Percentiles rank a stretch among this genome's conserved stretches.
Evolutionary conservation across 2,329 filamentous ascomycete species (phyloP).

Genomic region (Pyrenophora graminea): DNA sequence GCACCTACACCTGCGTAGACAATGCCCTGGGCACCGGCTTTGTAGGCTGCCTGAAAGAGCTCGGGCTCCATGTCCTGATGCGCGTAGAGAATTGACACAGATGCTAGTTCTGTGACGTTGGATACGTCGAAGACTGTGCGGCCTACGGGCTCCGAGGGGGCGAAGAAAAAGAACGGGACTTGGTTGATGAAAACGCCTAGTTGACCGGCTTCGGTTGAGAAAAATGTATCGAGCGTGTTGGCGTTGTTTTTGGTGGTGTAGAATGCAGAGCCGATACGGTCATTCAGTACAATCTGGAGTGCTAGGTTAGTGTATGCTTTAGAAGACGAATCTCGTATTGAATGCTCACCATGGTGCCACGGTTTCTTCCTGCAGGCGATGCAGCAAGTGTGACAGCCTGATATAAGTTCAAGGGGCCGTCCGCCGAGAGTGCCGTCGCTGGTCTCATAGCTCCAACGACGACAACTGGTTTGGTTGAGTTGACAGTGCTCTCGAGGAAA

Average conservation of each 20-base stretch:
- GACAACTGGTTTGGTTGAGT: slow-evolving; percentile 63
- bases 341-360: slow-evolving; percentile 56
- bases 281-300: slow-evolving; percentile 59
- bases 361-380: slow-evolving; percentile 50
- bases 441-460: slow-evolving; percentile 67
- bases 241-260: slow-evolving; percentile 66
- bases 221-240: slow-evolving; percentile 67
- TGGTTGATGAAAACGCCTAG: slow-evolving; percentile 64
- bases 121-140: slow-evolving; percentile 50
- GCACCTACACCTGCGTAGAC: slow-evolving; percentile 62
- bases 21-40: slow-evolving; percentile 58
- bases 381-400: slow-evolving; percentile 63
- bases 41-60: slow-evolving; percentile 56
- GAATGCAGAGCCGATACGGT: slow-evolving; percentile 62
- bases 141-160: slow-evolving; percentile 51
- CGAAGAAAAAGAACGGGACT: slow-evolving; percentile 64
- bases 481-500: slow-evolving; percentile 63
- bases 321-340: background rate
- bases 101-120: slow-evolving; percentile 55
- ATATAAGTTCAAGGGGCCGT: slow-evolving; percentile 66
- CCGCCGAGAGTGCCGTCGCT: slow-evolving; percentile 64
- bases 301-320: background rate
- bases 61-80: slow-evolving; percentile 58
- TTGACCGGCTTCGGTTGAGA: slow-evolving; percentile 57
- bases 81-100: slow-evolving; percentile 62